Base-by-base conservation (phyloP, 257 asterid species). In the Perilla frutescens region DNA sequence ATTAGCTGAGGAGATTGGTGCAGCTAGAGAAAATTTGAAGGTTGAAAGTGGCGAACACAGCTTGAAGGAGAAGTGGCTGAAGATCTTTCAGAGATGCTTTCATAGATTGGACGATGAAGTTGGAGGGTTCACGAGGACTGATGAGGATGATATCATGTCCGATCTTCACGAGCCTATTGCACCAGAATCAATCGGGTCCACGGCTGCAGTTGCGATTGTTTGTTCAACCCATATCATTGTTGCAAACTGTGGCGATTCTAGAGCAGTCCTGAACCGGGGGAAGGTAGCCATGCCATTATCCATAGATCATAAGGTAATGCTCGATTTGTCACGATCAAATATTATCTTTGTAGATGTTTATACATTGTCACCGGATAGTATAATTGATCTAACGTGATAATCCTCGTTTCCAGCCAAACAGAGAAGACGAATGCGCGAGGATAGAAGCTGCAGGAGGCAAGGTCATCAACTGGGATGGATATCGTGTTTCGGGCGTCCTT, bases 171-270 rank as follows among this genome's bases (percentile, higher is more conserved):
- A 37, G 40, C 85, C 89, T 8, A 37, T 85, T n/a, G 91, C 98
- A 69, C 97, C 96, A 1, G 96, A 88, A 57, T 87, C 98, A 5
- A 96, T 89, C 74, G 98, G 98, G 74, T 91, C 98, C 53, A 93
- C 98, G 0, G 98, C 97, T 64, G 92, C 90, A 73, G 97, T 89
- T 50, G 93, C 89, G 7, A 62, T 93, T 66, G 86, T 93, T 76
- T 81, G 88, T 62, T 64, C 93, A 3, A 82, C 87, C 4, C 96
- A 87, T 68, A 86, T 93, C 65, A 85, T 93, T 26, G 98, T 93
- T 47, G 97, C 96, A 0, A 93, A 93, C 67, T 91, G 97, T 72
- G 98, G 98, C 4, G 98, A 93, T 85, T 93, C 98, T 2, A 87
- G 97, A 82, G 96, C 94, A 29, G 97, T 93, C 60, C 72, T 93